Base-by-base conservation (phyloP, 2,329 filamentous ascomycete species). In the Exophiala calicioides region DNA sequence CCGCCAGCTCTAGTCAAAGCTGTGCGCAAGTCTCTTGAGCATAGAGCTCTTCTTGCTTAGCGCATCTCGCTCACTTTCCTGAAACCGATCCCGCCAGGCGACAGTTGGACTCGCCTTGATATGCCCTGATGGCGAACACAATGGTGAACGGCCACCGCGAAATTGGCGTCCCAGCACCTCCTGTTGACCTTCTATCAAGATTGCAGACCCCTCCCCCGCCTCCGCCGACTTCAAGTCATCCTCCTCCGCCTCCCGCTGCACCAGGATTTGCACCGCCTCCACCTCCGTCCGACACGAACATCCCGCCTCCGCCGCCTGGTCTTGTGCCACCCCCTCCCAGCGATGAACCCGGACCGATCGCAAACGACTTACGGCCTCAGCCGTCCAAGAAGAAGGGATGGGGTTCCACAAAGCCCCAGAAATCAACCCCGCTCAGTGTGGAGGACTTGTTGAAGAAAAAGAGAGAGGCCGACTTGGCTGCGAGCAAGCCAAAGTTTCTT, bases 381-480 rank as follows among this genome's bases (percentile, higher is more conserved):
- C 72, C 76, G 3, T 65, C 63, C 23, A 71, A 75, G 67, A 80
- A 81, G 59, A 60, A 64, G 40, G 77, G 78, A 57, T 79, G 74
- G 74, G 74, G 73, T 9, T 58, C 68, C 16, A 50, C 62, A 30
- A 52, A 59, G 62, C 41, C 68, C 49, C 41, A 68, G 50, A 69
- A 70, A 56, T 53, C 68, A 61, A 63, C 65, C 5, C 86, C 86
- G 6, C 73, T 95, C 36, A 90, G 88, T 63, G 84, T 95, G 46
- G 90, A 95, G 67, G 87, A 95, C 59, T 78, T 95, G 3, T 70
- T 95, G 16, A 81, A 82, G 57, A 86, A 90, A 70, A 94, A 94
- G 75, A 88, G 86, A 63, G 88, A 88, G 52, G 85, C 87, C 20
- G 88, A 93, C 68, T 86, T 86, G 26, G 88, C 86, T 12, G 85